phyloP scores from a whole-genome alignment of 2,329 filamentous ascomycete species.

The Aspergillus spinulosporus region DNA sequence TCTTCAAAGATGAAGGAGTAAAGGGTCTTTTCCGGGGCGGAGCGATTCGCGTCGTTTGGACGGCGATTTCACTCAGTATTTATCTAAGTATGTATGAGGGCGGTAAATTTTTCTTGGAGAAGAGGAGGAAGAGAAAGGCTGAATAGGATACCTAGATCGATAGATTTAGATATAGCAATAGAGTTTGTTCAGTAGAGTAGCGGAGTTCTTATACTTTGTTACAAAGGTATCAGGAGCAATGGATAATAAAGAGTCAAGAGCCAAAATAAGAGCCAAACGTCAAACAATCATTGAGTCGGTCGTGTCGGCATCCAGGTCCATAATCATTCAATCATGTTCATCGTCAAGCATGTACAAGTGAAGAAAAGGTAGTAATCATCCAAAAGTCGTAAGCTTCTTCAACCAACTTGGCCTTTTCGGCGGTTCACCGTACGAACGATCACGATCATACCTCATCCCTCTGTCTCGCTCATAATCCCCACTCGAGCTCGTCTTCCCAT shows the following conservation, averaged over 20 bases:
- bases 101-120: slow-evolving; percentile 62
- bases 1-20: slow-evolving; percentile 67
- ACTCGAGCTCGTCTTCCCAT: slow-evolving; percentile 44
- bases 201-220: not conserved
- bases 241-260: not conserved
- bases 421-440: slow-evolving; percentile 18
- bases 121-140: slow-evolving; percentile 25
- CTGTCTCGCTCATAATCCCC: slow-evolving; percentile 43
- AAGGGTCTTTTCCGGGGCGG: slow-evolving; percentile 74
- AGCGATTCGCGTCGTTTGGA: slow-evolving; percentile 73
- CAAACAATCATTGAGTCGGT: not conserved
- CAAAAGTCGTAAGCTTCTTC: slow-evolving; percentile 41
- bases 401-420: slow-evolving; percentile 46
- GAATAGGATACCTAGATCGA: slow-evolving; percentile 31
- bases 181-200: slow-evolving; percentile 1
- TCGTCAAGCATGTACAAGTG: slow-evolving; percentile 6
- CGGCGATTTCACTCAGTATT: slow-evolving; percentile 75
- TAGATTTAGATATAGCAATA: not conserved
- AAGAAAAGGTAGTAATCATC: slow-evolving; percentile 1
- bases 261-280: not conserved
- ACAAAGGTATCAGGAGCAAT: slow-evolving; percentile 4
- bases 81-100: slow-evolving; percentile 87
- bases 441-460: slow-evolving; percentile 33
- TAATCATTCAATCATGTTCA: slow-evolving; percentile 17
- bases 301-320: not conserved